A percentile compares a stretch with the other conserved stretches of the same genome.
Evolutionary conservation across 495 filamentous ascomycete genomes (phyloP).

Genomic region (Hypoxylon perforatum): DNA sequence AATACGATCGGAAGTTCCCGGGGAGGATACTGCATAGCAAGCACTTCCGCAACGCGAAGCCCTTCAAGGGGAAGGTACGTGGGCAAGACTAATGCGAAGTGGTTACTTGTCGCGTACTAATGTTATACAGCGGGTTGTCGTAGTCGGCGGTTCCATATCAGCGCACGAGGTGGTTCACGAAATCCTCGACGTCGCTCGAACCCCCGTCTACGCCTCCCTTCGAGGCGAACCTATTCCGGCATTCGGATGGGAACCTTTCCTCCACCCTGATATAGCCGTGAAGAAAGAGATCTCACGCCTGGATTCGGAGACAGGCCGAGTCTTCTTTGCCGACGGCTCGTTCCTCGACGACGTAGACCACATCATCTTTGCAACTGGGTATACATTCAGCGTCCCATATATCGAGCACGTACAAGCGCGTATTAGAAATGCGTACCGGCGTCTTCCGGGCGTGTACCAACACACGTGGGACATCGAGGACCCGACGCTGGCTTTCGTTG

Average conservation of each 20-base stretch:
- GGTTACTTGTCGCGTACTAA: background rate
- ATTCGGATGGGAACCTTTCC: conserved; percentile 57
- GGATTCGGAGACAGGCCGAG: conserved; percentile 49
- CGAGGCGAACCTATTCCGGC: conserved; percentile 46
- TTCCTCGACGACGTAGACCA: conserved; percentile 62
- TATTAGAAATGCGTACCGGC: conserved; percentile 55
- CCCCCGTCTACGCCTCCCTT: conserved; percentile 45
- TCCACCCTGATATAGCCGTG: conserved; percentile 59
- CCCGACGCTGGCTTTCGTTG: conserved; percentile 50
- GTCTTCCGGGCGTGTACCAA: conserved; percentile 67
- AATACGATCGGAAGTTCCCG: conserved; percentile 46
- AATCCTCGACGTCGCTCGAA: conserved; percentile 42
- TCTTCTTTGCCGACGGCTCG: conserved; percentile 64
- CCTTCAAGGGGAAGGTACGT: conserved; percentile 58
- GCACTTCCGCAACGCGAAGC: conserved; percentile 44
- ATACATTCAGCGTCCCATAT: conserved; percentile 67
- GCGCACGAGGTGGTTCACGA: conserved; percentile 50
- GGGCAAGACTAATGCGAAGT: background rate
- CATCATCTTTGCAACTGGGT: conserved; percentile 69
- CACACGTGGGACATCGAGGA: conserved; percentile 67
- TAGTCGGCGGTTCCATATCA: conserved; percentile 49
- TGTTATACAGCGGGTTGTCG: conserved; percentile 43
- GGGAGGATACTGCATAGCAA: conserved; percentile 50
- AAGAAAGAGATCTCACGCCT: conserved; percentile 56
- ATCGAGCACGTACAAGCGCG: conserved; percentile 60